Evolutionary conservation across 2,329 filamentous ascomycete genomes (phyloP), one percentile per base, ranked within the genome.

Genomic region (Periconia sp.): DNA sequence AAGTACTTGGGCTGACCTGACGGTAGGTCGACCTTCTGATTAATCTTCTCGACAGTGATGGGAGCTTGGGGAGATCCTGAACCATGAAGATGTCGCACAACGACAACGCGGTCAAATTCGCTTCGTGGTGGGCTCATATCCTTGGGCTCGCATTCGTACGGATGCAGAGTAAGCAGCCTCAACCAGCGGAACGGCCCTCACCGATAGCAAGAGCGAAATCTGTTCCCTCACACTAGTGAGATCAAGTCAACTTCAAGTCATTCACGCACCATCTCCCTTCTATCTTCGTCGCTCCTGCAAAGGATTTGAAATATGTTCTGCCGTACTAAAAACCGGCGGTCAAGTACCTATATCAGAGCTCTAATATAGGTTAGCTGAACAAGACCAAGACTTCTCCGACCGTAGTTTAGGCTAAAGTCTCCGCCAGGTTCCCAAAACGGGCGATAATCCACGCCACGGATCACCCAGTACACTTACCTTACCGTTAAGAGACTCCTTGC

Each of bases 351-450:
- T 60, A 64, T 31, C 36, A 51, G 40, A 46, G 9, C 29, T 50
- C 43, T 50, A 29, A 21, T 64, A 63, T 57, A 53, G 36, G 35
- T 54, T 50, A 54, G 55, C 53, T 52, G 57, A 43, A 56, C 34
- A 47, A 36, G 38, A 51, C 48, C 48, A 59, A 59, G 47, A 36
- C 50, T 40, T 43, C 38, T 32, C 51, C 36, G 43, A 46, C 51
- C 44, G 48, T 47, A 37, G 8, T 54, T 65, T 59, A 63, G 61
- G 49, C 55, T 62, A 61, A 66, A 61, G 4, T 8, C 36, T 16
- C 23, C 39, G 28, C 35, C 30, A 24, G 32, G 43, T 42, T 40
- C 41, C 51, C 53, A 45, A 61, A 62, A 57, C 45, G 47, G 55
- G 44, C 50, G 17, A 29, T 44, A n/a, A 36, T 50, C 35, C 52